A percentile compares a stretch with the other conserved stretches of the same genome.
Evolutionary conservation across 1,284 basidiomycete species (phyloP).

Genomic region (Boletus hoseneyae): DNA sequence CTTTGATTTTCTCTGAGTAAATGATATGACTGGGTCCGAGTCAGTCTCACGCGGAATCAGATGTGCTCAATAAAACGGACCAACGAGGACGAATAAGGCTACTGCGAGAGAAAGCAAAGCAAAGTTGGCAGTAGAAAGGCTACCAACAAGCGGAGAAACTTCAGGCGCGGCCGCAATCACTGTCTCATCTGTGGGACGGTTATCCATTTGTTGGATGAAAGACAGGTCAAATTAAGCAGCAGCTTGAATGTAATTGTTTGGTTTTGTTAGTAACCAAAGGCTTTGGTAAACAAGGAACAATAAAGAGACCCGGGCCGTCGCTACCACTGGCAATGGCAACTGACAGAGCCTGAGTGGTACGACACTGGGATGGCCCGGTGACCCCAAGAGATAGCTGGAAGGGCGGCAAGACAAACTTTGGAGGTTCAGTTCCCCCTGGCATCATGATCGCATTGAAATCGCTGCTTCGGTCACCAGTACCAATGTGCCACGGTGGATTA

Average conservation of each 20-base stretch:
- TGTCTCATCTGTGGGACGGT: slow-evolving; percentile 2
- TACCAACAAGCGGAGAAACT: slow-evolving; percentile 19
- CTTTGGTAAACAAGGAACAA: slow-evolving; percentile 16
- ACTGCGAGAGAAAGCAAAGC: slow-evolving; percentile 24
- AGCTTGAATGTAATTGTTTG: slow-evolving; percentile 18
- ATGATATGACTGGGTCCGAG: slow-evolving; percentile 34
- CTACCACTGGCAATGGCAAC: no score
- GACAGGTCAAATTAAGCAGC: background rate
- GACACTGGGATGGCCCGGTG: no score
- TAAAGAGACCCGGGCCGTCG: no score
- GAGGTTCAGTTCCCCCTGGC: no score
- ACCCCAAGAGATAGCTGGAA: no score
- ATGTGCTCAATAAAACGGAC: slow-evolving; percentile 18
- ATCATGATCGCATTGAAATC: no score
- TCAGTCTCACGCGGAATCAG: slow-evolving; percentile 14
- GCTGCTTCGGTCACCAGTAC: no score
- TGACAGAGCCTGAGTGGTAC: no score
- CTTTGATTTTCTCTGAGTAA: slow-evolving; percentile 43
- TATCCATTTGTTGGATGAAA: slow-evolving; percentile 13
- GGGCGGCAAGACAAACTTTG: no score
- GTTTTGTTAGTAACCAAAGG: slow-evolving; percentile 11
- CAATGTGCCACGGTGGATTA: no score
- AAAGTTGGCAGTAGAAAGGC: slow-evolving; percentile 23
- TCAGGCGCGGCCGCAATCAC: slow-evolving; percentile 10
- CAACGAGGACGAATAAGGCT: slow-evolving; percentile 22